Evolutionary conservation across 1,139 yeast species (phyloP).

Genomic region (Pichia sp.): DNA sequence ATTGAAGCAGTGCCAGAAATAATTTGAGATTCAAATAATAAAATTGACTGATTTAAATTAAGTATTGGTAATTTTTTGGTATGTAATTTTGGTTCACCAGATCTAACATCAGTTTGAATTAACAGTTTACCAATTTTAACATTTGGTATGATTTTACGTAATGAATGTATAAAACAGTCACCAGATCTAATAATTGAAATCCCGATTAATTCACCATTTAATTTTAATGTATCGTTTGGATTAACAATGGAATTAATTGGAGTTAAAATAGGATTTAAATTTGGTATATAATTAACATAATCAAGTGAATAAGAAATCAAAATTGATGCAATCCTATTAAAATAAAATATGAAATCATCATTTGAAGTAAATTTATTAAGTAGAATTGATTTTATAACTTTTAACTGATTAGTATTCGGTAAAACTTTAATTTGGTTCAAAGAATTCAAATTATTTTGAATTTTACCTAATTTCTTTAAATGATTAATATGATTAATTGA

Average conservation of each 20-base stretch:
- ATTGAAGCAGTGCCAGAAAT: conserved; percentile 91
- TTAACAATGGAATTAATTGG: conserved; percentile 34
- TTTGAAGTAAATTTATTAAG: conserved; percentile 49
- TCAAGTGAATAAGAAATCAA: conserved; percentile 65
- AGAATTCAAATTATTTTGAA: neutral
- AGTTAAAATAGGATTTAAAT: conserved; percentile 34
- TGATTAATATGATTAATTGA: conserved; percentile 60
- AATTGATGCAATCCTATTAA: conserved; percentile 69
- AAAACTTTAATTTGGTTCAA: conserved; percentile 32
- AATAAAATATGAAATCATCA: conserved; percentile 78
- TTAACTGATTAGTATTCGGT: conserved; percentile 59
- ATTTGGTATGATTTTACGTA: conserved; percentile 70
- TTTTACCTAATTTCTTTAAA: conserved; percentile 47
- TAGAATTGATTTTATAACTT: conserved; percentile 67
- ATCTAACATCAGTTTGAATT: conserved; percentile 78
- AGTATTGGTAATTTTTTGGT: conserved; percentile 52
- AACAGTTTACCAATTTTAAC: conserved; percentile 74
- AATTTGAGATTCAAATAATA: conserved; percentile 80
- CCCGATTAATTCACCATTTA: conserved; percentile 51
- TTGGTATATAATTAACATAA: conserved; percentile 31
- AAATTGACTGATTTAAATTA: conserved; percentile 24
- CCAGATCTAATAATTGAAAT: conserved; percentile 85
- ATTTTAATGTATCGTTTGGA: conserved; percentile 34
- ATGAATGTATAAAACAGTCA: conserved; percentile 78
- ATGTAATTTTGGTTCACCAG: conserved; percentile 93